phyloP scores from a whole-genome alignment of 805 yeast species.

The Suhomyces pyralidae region DNA sequence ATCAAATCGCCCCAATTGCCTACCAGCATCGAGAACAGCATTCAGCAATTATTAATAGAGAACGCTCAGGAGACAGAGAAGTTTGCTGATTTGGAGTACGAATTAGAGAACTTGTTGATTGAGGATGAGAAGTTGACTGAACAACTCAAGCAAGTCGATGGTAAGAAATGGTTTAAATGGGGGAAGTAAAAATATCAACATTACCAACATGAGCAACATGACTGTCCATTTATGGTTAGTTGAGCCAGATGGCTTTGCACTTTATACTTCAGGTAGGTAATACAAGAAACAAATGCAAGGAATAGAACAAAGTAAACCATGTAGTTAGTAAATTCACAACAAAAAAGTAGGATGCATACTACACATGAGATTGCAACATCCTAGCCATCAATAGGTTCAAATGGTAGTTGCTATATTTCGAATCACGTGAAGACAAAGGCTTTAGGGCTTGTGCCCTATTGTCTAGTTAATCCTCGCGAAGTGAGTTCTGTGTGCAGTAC shows the following conservation, averaged over 20 bases:
- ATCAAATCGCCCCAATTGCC: constrained; percentile 18
- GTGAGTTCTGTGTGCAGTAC: background rate
- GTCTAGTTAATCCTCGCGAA: background rate
- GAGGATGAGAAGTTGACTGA: constrained; percentile 25
- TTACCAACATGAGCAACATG: too few relatives aligned
- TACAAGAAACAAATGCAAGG: background rate
- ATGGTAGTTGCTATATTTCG: too few relatives aligned
- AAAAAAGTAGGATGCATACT: too few relatives aligned
- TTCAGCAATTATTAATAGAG: constrained; percentile 31
- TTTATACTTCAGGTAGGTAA: background rate
- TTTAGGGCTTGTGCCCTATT: too few relatives aligned
- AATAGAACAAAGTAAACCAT: too few relatives aligned
- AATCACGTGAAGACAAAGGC: too few relatives aligned
- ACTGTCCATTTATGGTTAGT: background rate
- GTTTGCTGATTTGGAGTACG: constrained; percentile 38
- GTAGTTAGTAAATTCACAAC: too few relatives aligned
- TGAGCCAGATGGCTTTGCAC: background rate
- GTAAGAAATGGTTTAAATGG: constrained; percentile 34
- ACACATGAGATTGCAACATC: too few relatives aligned
- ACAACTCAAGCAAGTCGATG: constrained; percentile 14
- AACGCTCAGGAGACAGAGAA: constrained; percentile 40
- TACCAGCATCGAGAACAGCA: constrained; percentile 33
- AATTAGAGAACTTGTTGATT: constrained; percentile 22
- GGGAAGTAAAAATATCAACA: constrained; percentile 3
- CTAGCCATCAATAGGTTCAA: too few relatives aligned